Percentiles rank a stretch among this genome's conserved stretches.
These are phyloP conservation scores for Colletotrichum graminicola DNA, from an alignment of 2,329 filamentous ascomycete species.

Conservation along the genomic window DNA sequence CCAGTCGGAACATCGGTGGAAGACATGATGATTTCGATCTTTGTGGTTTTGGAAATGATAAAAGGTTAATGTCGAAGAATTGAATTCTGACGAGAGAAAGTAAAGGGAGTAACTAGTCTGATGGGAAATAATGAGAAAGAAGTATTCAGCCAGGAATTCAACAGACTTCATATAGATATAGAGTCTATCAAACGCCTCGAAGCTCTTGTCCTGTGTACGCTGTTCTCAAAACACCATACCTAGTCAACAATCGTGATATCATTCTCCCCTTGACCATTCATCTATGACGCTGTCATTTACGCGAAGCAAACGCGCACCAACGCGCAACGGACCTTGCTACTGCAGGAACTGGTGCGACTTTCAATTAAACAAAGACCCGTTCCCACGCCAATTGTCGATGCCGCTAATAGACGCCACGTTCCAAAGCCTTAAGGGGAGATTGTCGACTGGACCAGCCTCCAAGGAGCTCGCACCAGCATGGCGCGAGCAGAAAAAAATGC, in stretches of 20 bases:
- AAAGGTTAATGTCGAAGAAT: neutral
- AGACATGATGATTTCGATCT: constrained; percentile 8
- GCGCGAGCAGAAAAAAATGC: neutral
- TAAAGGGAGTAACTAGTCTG: too few species aligned
- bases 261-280: neutral
- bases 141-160: neutral
- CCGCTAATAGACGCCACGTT: constrained; percentile 33
- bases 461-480: neutral
- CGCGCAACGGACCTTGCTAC: constrained; percentile 16
- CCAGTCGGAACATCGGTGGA: constrained; percentile 25
- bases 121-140: accelerated
- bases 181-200: too few species aligned
- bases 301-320: constrained; percentile 31
- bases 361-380: constrained; percentile 1
- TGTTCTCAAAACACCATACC: constrained; percentile 12
- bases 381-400: constrained; percentile 13
- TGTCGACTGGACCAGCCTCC: constrained; percentile 3
- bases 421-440: constrained; percentile 3
- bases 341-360: constrained; percentile 19
- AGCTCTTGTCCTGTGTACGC: neutral
- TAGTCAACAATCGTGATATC: constrained; percentile 2
- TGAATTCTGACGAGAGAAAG: neutral
- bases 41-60: neutral
- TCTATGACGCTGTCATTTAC: constrained; percentile 43
- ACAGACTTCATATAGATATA: constrained; percentile 35